These are phyloP conservation scores for Vitis hybrid DNA, from an alignment of 177 flowering plant genomes.

Conservation along the genomic window DNA sequence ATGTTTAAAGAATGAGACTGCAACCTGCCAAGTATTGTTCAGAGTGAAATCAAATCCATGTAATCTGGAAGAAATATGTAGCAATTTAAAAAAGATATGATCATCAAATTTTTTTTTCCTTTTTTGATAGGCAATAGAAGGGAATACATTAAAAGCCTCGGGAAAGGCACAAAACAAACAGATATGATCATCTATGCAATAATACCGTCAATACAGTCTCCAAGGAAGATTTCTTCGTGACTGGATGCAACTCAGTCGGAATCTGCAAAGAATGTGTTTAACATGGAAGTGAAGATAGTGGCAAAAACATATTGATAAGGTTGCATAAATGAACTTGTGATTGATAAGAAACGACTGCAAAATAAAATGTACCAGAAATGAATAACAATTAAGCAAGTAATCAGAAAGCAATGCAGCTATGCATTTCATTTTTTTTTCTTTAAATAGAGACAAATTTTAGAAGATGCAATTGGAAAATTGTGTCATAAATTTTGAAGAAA, in stretches of 20 bases:
- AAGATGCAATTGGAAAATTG: too few species aligned
- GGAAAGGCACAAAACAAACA: not conserved
- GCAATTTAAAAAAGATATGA: too few species aligned
- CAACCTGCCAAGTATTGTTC: not conserved
- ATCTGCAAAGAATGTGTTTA: conserved; percentile 52
- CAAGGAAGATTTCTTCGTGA: conserved; percentile 83
- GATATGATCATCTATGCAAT: conserved; percentile 4
- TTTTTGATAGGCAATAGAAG: too few species aligned
- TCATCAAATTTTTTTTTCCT: too few species aligned
- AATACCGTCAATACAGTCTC: conserved; percentile 99
- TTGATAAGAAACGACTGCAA: not conserved
- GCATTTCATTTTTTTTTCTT: not conserved
- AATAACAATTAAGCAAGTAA: not conserved
- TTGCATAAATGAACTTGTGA: not conserved
- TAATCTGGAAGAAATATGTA: too few species aligned
- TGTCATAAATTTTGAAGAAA: not conserved
- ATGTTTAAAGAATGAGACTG: conserved; percentile 1
- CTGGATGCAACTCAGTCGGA: conserved; percentile 90
- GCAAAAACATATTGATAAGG: not conserved
- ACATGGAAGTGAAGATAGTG: conserved; percentile 5
- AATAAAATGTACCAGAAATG: not conserved
- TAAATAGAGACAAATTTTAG: not conserved
- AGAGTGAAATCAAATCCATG: too few species aligned
- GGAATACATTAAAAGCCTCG: too few species aligned
- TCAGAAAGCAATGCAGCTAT: not conserved